Evolutionary conservation across 1,139 yeast genomes (phyloP).

Genomic region (Kodamaea alishanica): DNA sequence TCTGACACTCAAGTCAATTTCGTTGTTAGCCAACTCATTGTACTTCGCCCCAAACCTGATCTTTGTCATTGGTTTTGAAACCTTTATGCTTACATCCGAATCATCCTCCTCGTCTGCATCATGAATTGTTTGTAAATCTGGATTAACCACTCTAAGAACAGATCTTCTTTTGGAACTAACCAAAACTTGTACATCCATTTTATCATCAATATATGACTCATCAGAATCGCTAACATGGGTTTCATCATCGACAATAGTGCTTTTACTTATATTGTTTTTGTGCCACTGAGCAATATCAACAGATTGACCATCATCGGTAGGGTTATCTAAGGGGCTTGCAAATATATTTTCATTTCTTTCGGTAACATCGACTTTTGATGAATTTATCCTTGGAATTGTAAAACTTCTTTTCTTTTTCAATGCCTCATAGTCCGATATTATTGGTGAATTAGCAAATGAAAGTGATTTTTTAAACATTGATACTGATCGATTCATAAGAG

Average conservation of each 20-base stretch:
- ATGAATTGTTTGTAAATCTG: slow-evolving; percentile 36
- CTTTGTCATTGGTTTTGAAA: slow-evolving; percentile 1
- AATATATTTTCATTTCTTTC: slow-evolving; percentile 5
- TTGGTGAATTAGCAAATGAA: slow-evolving; percentile 19
- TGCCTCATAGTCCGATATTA: slow-evolving; percentile 9
- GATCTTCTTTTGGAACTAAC: slow-evolving; percentile 70
- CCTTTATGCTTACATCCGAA: slow-evolving; percentile 1
- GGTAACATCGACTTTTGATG: slow-evolving; percentile 8
- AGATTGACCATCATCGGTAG: slow-evolving; percentile 1
- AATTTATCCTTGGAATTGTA: slow-evolving; percentile 1
- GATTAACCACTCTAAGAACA: slow-evolving; percentile 61
- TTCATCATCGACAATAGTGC: slow-evolving; percentile 19
- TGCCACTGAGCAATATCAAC: slow-evolving; percentile 5
- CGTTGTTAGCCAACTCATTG: slow-evolving; percentile 7
- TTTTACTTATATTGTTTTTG: slow-evolving; percentile 1
- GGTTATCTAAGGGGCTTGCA: slow-evolving; percentile 4
- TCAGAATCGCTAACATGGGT: slow-evolving; percentile 27
- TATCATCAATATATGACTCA: slow-evolving; percentile 32
- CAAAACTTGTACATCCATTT: slow-evolving; percentile 67
- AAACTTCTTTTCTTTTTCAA: slow-evolving; percentile 10
- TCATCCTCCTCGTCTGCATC: slow-evolving; percentile 12
- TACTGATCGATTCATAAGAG: slow-evolving; percentile 23
- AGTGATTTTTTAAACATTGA: slow-evolving; percentile 22
- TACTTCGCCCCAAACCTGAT: slow-evolving; percentile 6
- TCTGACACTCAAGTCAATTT: slow-evolving; percentile 12